Base-by-base conservation (phyloP, 345 rosid species). In the Corchorus olitorius region DNA sequence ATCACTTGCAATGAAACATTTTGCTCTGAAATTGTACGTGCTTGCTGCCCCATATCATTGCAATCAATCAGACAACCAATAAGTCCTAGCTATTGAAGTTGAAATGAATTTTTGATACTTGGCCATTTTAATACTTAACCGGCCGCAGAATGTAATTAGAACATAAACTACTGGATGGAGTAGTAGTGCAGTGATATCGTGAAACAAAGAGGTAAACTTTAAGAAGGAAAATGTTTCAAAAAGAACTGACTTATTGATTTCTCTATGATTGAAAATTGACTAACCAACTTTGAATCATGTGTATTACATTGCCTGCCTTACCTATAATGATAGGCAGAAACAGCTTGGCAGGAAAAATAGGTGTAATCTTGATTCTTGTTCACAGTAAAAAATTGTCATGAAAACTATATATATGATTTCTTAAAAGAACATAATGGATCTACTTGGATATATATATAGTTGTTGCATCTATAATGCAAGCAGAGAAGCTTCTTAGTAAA, bases 251-350 rank as follows among this genome's bases (percentile, higher is more conserved):
- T 8, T 27, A 16, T 27, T 27, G 43, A 39, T 46, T 22, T 67
- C 13, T 46, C 46, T 67, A 20, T 46, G 72, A 68, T 13, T 68
- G 58, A 33, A 15, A 27, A 33, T 68, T 68, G 58, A 68, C 43
- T 15, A 68, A 58, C 43, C 43, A 68, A 49, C 73, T 14, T 27
- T 27, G 73, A 68, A 49, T 20, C 54, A 45, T 27, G 43, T 27
- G 58, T 68, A 14, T 27, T 48, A 56, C 49, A 8, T 49, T 56
- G 41, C 34, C 48, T 64, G 68, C 68, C 34, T 16, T 16, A 48
- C 48, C 70, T n/a, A 11, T n/a, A 10, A 65, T n/a, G 3, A 19
- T 45, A 13, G 5, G 46, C 46, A 63, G 22, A 14, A 39, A n/a
- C 68, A 64, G 48, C 68, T 14, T 62, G 52, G 22, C 50, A n/a